These are phyloP conservation scores for Ramichloridium luteum DNA, from an alignment of 2,329 filamentous ascomycete genomes.

Conservation along the genomic window DNA sequence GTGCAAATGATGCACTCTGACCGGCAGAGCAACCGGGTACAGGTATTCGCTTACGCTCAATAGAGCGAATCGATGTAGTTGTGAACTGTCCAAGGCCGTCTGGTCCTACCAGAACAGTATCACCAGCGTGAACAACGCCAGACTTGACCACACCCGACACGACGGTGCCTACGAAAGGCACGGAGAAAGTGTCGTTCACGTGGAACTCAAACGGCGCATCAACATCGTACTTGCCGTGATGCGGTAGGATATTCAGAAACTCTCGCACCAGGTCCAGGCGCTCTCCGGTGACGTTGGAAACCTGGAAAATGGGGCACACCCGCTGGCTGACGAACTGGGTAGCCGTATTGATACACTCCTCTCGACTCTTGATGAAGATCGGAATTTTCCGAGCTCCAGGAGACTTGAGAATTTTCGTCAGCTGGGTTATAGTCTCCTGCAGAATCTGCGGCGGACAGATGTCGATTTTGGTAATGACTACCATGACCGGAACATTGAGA, in stretches of 20 bases:
- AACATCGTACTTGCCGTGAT: constrained; percentile 83
- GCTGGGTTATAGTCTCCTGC: constrained; percentile 80
- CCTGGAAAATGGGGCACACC: constrained; percentile 94
- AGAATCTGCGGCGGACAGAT: constrained; percentile 94
- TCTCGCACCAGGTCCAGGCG: constrained; percentile 80
- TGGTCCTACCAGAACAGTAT: constrained; percentile 76
- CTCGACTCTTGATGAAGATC: constrained; percentile 81
- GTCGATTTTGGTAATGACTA: constrained; percentile 95
- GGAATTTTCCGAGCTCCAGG: constrained; percentile 91
- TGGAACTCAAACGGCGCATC: constrained; percentile 87
- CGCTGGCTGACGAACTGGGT: constrained; percentile 90
- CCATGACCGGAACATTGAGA: constrained; percentile 94
- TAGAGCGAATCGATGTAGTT: constrained; percentile 75
- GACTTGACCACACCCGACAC: constrained; percentile 84
- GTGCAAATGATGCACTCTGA: constrained; percentile 81
- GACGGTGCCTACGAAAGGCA: constrained; percentile 92
- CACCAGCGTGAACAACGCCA: constrained; percentile 77
- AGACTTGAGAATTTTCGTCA: constrained; percentile 86
- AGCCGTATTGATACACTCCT: constrained; percentile 89
- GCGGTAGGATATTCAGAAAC: constrained; percentile 89
- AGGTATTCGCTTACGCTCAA: constrained; percentile 83
- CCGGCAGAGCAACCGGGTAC: constrained; percentile 83
- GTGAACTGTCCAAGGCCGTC: constrained; percentile 84
- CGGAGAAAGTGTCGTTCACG: constrained; percentile 94
- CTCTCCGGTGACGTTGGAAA: constrained; percentile 93